phyloP scores from a whole-genome alignment of 2,329 filamentous ascomycete genomes.

The Microdochium paspali region DNA sequence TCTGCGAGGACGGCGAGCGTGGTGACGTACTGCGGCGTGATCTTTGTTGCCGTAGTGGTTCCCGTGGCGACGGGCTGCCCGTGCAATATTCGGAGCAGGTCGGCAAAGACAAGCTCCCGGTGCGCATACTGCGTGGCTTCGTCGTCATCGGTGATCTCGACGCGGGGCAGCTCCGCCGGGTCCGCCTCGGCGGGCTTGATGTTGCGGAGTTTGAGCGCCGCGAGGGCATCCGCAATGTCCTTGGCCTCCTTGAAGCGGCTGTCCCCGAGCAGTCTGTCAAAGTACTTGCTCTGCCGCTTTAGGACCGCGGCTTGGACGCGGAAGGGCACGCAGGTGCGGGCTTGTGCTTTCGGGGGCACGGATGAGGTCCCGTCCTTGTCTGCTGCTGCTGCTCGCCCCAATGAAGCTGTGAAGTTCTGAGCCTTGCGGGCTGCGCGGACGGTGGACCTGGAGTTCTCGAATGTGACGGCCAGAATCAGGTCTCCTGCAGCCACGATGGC shows the following conservation, averaged over 20 bases:
- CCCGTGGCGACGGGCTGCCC: slow-evolving; percentile 9
- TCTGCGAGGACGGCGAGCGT: slow-evolving; percentile 64
- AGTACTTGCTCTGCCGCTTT: slow-evolving; percentile 58
- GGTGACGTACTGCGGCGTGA: slow-evolving; percentile 52
- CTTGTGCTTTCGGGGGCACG: slow-evolving; percentile 21
- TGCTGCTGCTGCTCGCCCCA: slow-evolving; percentile 9
- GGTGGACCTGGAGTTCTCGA: slow-evolving; percentile 46
- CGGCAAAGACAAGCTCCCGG: slow-evolving; percentile 53
- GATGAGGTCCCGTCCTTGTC: slow-evolving; percentile 6
- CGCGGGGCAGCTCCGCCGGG: slow-evolving; percentile 46
- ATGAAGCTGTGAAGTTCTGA: slow-evolving; percentile 16
- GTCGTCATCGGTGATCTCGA: slow-evolving; percentile 59
- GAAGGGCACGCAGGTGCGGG: slow-evolving; percentile 37
- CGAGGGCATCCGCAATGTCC: slow-evolving; percentile 40
- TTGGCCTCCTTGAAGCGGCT: slow-evolving; percentile 54
- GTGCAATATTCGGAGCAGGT: slow-evolving; percentile 60
- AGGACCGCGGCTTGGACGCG: slow-evolving; percentile 50
- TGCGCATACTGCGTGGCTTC: slow-evolving; percentile 52
- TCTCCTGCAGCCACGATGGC: slow-evolving; percentile 51
- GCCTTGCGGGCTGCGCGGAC: slow-evolving; percentile 35
- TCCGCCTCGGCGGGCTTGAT: slow-evolving; percentile 38
- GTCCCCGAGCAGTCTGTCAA: slow-evolving; percentile 55
- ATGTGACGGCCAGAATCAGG: slow-evolving; percentile 55
- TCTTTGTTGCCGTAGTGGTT: slow-evolving; percentile 21
- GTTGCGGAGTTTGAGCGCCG: slow-evolving; percentile 34